Evolutionary conservation across 176 grass and related monocot genomes (phyloP).

Genomic region (Puya raimondii): DNA sequence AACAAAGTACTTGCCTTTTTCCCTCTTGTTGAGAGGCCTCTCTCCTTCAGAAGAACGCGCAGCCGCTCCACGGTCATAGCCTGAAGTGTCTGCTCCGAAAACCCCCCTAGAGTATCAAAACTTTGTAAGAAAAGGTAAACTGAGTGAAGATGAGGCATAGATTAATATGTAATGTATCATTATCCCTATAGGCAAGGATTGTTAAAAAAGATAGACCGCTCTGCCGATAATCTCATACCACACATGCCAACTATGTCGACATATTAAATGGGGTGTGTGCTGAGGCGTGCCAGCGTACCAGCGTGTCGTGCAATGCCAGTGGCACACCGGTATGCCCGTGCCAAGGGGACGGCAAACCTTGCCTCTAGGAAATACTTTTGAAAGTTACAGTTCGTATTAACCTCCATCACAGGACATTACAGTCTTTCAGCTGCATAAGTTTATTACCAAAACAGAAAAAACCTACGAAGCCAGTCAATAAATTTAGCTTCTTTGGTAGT

Average conservation of each 20-base stretch:
- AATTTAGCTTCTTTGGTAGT: background rate
- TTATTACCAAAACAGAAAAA: background rate
- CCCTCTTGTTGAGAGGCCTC: conserved; percentile 61
- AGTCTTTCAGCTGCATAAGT: background rate
- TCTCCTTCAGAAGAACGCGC: conserved; percentile 67
- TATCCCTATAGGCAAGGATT: no score
- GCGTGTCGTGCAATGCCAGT: no score
- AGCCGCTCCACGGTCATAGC: conserved; percentile 73
- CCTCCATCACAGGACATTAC: background rate
- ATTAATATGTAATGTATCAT: background rate
- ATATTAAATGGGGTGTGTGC: no score
- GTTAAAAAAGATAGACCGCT: no score
- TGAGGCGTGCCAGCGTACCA: no score
- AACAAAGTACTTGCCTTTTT: conserved; percentile 51
- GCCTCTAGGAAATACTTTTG: background rate
- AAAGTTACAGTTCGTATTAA: background rate
- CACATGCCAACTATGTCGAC: no score
- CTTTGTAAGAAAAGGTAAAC: background rate
- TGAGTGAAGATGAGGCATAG: background rate
- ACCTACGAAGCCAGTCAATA: no score
- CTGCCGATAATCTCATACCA: no score
- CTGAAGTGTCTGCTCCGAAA: conserved; percentile 59
- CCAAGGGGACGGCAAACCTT: background rate
- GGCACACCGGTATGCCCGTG: no score
- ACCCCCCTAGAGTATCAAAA: conserved; percentile 17